Conservation (phyloP, 257 asterid species). For the Paulownia fortunei region DNA sequence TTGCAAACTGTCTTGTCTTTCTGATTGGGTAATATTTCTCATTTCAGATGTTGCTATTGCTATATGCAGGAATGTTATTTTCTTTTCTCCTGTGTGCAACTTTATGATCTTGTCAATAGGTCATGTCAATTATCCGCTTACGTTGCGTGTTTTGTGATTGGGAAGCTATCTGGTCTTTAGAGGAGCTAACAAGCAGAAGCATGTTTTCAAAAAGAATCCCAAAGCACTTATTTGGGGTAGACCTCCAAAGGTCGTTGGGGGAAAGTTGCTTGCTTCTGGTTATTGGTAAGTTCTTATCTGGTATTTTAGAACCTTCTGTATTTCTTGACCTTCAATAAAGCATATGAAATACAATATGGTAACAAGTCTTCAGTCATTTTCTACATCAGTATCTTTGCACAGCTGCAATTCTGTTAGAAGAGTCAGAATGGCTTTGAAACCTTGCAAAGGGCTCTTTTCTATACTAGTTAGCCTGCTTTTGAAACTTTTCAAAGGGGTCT, state of each 20-base stretch:
- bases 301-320: background rate
- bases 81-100: conserved; percentile 4
- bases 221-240: conserved; percentile 90
- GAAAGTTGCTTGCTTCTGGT: conserved; percentile 97
- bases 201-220: conserved; percentile 82
- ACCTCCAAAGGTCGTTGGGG: conserved; percentile 93
- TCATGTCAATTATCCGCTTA: conserved; percentile 23
- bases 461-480: background rate
- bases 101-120: background rate
- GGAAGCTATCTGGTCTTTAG: conserved; percentile 84
- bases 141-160: conserved; percentile 37
- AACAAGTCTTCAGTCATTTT: background rate
- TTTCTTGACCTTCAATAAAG: conserved; percentile 11
- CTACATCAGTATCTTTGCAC: background rate
- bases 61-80: background rate
- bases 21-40: conserved; percentile 64
- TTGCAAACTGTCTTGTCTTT: conserved; percentile 86
- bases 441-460: background rate
- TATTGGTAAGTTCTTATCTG: conserved; percentile 67
- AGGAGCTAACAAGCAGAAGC: conserved; percentile 99
- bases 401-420: background rate
- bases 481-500: background rate
- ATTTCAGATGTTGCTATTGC: conserved; percentile 27
- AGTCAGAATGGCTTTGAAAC: background rate
- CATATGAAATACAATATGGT: conserved; percentile 10